A percentile compares a stretch with the other conserved stretches of the same genome.
Evolutionary conservation across 2,329 filamentous ascomycete genomes (phyloP).

Genomic region (Trichoderma simmonsii): DNA sequence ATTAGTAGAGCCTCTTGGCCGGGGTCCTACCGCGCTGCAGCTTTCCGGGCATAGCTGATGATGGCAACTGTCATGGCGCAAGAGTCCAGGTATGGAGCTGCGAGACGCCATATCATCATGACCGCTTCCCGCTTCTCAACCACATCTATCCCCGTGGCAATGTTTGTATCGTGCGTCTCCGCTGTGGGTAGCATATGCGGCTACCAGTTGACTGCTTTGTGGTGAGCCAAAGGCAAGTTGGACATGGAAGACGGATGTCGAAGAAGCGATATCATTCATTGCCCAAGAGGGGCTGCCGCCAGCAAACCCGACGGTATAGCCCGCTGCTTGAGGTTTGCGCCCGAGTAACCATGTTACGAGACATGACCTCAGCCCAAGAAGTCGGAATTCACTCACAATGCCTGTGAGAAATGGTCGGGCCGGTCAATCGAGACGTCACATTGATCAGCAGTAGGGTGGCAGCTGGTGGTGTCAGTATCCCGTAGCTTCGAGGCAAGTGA

Average conservation of each 20-base stretch:
- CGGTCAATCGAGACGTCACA: background rate
- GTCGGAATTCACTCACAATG: background rate
- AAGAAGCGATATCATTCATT: background rate
- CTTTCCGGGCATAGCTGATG: background rate
- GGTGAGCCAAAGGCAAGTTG: background rate
- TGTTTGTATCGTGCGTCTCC: background rate
- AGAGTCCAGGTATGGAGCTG: background rate
- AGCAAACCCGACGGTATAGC: slow-evolving; percentile 5
- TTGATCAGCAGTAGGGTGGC: background rate
- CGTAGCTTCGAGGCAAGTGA: slow-evolving; percentile 2
- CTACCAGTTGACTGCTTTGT: background rate
- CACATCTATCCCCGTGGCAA: background rate
- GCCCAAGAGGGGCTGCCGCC: background rate
- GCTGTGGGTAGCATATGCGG: slow-evolving; percentile 5
- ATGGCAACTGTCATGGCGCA: slow-evolving; percentile 13
- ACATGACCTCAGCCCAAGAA: background rate
- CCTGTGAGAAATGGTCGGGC: background rate
- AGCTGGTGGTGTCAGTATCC: background rate
- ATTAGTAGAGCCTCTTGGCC: slow-evolving; percentile 2
- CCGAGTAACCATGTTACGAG: background rate
- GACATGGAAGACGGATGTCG: background rate
- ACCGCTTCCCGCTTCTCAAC: background rate
- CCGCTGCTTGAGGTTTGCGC: background rate
- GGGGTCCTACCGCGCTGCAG: background rate
- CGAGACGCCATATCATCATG: background rate